Evolutionary conservation across 2,329 filamentous ascomycete genomes (phyloP).

Genomic region (Bipolaris gigantea): DNA sequence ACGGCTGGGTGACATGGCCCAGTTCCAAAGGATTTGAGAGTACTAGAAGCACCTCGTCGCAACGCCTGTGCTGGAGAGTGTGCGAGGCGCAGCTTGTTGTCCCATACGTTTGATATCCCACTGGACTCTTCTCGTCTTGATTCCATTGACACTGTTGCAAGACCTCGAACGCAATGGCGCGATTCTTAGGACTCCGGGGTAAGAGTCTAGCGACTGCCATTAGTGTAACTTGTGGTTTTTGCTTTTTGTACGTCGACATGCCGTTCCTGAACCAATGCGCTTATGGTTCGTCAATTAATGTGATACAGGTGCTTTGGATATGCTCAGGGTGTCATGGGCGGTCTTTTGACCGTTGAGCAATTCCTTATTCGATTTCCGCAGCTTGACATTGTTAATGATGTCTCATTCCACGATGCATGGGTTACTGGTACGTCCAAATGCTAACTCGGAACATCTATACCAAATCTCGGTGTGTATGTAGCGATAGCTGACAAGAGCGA

Average conservation of each 20-base stretch:
- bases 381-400: constrained; percentile 27
- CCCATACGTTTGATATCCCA: not conserved
- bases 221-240: constrained; percentile 31
- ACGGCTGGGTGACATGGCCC: constrained; percentile 5
- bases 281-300: constrained; percentile 13
- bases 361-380: constrained; percentile 52
- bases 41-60: not conserved
- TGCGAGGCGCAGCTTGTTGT: not conserved
- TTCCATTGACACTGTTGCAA: not conserved
- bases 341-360: constrained; percentile 66
- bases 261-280: not conserved
- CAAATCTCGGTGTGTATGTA: not conserved
- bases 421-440: constrained; percentile 24
- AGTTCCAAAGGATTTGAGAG: not conserved
- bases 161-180: constrained; percentile 18
- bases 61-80: not conserved
- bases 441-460: not conserved
- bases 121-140: not conserved
- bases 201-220: constrained; percentile 24
- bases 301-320: constrained; percentile 54
- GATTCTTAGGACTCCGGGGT: constrained; percentile 30
- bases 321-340: constrained; percentile 70
- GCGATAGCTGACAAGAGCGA: not conserved
- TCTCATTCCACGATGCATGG: constrained; percentile 27
- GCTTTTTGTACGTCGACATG: constrained; percentile 27